These are phyloP conservation scores for Tillandsia leiboldiana DNA, from an alignment of 176 grass and related monocot species.

Conservation along the genomic window DNA sequence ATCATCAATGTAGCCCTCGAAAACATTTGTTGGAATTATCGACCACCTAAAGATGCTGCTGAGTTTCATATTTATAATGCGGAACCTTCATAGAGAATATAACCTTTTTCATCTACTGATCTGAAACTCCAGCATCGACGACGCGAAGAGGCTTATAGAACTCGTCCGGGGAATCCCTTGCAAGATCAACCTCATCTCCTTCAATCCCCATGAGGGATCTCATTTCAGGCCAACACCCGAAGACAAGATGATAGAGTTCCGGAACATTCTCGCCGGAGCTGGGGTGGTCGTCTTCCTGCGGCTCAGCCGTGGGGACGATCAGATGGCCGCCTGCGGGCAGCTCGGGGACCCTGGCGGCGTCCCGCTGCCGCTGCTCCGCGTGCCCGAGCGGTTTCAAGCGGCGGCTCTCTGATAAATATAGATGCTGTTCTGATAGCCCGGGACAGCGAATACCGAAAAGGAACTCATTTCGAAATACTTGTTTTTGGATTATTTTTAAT, in stretches of 20 bases:
- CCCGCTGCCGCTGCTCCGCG: conserved; percentile 53
- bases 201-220: conserved; percentile 75
- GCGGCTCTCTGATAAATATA: conserved; percentile 28
- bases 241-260: conserved; percentile 80
- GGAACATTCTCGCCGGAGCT: conserved; percentile 56
- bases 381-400: conserved; percentile 65
- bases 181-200: conserved; percentile 92
- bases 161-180: conserved; percentile 68
- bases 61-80: too few relatives aligned
- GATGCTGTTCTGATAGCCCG: not conserved
- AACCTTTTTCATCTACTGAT: not conserved
- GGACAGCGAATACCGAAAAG: too few relatives aligned
- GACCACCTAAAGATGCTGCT: not conserved
- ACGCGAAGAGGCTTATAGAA: conserved; percentile 71
- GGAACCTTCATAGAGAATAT: too few relatives aligned
- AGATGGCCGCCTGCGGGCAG: conserved; percentile 81
- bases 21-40: not conserved
- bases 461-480: too few relatives aligned
- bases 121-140: conserved; percentile 43
- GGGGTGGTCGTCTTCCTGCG: conserved; percentile 56
- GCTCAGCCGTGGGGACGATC: conserved; percentile 81
- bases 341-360: conserved; percentile 55
- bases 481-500: too few relatives aligned
- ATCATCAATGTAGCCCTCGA: too few relatives aligned
- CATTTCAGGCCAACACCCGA: conserved; percentile 73